Conservation (phyloP, 2,329 filamentous ascomycete genomes). For the Drechslerella coelobrocha region DNA sequence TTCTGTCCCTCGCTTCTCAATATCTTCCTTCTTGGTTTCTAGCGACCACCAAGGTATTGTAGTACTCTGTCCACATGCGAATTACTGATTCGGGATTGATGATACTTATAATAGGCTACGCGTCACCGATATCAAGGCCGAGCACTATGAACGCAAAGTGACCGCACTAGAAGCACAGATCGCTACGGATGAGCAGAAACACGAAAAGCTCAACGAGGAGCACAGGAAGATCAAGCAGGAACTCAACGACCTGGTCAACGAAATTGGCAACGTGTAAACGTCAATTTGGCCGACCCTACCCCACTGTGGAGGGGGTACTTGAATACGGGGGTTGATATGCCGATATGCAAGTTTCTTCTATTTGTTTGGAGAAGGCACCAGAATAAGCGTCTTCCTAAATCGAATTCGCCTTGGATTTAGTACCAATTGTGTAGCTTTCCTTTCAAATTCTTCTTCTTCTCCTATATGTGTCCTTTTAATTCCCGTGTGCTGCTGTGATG, state of each 20-base stretch:
- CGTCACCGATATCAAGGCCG: constrained; percentile 98
- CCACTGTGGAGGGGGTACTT: constrained; percentile 1
- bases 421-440: constrained; percentile 40
- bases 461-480: constrained; percentile 4
- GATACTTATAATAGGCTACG: constrained; percentile 72
- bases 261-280: constrained; percentile 28
- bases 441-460: constrained; percentile 10
- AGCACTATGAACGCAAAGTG: constrained; percentile 99
- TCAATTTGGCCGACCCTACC: background rate
- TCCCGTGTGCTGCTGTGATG: background rate
- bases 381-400: background rate
- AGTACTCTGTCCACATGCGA: background rate
- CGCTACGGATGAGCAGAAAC: constrained; percentile 96
- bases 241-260: constrained; percentile 68
- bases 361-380: background rate
- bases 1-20: background rate
- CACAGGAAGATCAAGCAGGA: constrained; percentile 84
- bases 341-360: background rate
- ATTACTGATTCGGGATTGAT: constrained; percentile 48
- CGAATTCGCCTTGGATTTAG: constrained; percentile 14
- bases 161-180: constrained; percentile 90
- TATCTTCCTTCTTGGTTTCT: constrained; percentile 3
- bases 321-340: constrained; percentile 1
- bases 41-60: constrained; percentile 26
- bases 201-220: constrained; percentile 96